A percentile compares a stretch with the other conserved stretches of the same genome.
phyloP scores from a whole-genome alignment of 176 grass and related monocot species.

The Zoysia pacifica region DNA sequence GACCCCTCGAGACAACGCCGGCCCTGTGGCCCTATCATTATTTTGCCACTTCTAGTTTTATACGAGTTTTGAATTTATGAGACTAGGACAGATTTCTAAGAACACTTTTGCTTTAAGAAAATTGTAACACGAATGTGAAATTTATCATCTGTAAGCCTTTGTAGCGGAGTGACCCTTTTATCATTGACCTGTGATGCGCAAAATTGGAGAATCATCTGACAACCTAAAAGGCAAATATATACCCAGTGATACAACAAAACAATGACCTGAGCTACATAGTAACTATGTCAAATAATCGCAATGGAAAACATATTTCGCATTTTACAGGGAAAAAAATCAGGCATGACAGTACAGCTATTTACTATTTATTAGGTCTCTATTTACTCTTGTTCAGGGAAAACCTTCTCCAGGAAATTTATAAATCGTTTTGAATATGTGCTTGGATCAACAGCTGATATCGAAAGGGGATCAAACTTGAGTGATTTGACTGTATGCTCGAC shows the following conservation, averaged over 20 bases:
- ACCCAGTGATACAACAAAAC: neutral
- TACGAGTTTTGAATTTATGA: too few species aligned
- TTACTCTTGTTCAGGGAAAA: constrained; percentile 66
- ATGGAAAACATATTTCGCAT: neutral
- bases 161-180: too few species aligned
- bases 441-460: constrained; percentile 83
- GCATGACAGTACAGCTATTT: constrained; percentile 11
- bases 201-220: neutral
- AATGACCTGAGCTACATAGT: constrained; percentile 3
- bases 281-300: neutral
- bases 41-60: too few species aligned
- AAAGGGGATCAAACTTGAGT: constrained; percentile 79
- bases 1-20: too few species aligned
- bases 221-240: neutral
- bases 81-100: too few species aligned
- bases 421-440: constrained; percentile 77
- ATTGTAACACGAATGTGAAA: too few species aligned
- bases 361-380: constrained; percentile 8
- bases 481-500: constrained; percentile 84
- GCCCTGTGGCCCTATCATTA: too few species aligned
- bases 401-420: constrained; percentile 72
- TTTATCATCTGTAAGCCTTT: too few species aligned
- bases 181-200: neutral
- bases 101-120: too few species aligned
- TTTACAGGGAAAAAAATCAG: constrained; percentile 17